Percentiles rank a stretch among this genome's conserved stretches.
Evolutionary conservation across 2,329 filamentous ascomycete genomes (phyloP).

Genomic region (Monilinia laxa): DNA sequence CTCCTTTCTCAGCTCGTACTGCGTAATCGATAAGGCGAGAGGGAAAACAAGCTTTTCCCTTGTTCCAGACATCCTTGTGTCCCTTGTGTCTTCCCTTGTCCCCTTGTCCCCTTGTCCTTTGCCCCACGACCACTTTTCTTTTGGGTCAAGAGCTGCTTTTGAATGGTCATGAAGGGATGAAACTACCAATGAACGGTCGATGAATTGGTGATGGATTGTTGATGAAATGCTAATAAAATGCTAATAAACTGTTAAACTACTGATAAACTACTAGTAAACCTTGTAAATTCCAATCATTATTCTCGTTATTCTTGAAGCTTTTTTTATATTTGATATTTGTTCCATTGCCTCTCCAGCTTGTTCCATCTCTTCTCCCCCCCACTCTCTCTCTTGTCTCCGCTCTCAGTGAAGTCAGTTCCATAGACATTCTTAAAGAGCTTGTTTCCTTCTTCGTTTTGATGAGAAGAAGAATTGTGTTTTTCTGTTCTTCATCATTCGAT

Average conservation of each 20-base stretch:
- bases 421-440: neutral
- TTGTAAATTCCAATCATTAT: too few species aligned
- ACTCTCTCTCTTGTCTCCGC: slow-evolving; percentile 5
- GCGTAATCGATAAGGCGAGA: slow-evolving; percentile 16
- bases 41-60: slow-evolving; percentile 14
- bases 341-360: neutral
- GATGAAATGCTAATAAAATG: too few species aligned
- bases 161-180: too few species aligned
- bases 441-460: neutral
- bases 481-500: too few species aligned
- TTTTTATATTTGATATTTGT: neutral
- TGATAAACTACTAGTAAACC: too few species aligned
- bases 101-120: neutral
- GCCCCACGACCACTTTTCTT: neutral
- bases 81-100: neutral
- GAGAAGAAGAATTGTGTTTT: too few species aligned
- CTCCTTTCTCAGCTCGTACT: neutral
- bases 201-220: too few species aligned
- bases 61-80: neutral
- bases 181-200: too few species aligned
- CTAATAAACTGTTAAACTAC: too few species aligned
- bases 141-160: too few species aligned
- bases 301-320: too few species aligned
- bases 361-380: neutral
- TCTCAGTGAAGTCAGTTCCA: neutral